Conservation (phyloP, 352 stramenopile genomes). For the Phytophthora melonis region DNA sequence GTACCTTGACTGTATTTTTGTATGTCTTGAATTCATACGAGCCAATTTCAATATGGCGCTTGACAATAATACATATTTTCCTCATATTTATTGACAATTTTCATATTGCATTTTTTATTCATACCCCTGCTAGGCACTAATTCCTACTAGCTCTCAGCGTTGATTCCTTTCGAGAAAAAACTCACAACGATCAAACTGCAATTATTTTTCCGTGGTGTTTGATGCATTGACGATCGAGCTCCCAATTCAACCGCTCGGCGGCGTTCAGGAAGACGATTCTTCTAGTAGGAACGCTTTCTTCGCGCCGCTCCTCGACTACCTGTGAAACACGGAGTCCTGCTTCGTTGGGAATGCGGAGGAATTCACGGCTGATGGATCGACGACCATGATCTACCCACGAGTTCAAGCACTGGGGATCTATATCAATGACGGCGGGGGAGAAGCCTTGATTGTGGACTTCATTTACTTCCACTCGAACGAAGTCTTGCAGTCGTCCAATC, state of each 20-base stretch:
- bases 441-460: background rate
- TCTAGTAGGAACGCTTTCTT: slow-evolving; percentile 9
- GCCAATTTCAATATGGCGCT: no score
- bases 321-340: slow-evolving; percentile 8
- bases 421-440: slow-evolving; percentile 1
- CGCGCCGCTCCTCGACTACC: background rate
- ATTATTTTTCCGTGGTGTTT: slow-evolving; percentile 9
- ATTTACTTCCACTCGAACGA: no score
- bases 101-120: no score
- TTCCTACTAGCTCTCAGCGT: no score
- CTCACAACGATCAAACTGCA: no score
- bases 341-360: background rate
- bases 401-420: slow-evolving; percentile 27
- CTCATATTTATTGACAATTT: no score
- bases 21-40: no score
- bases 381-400: slow-evolving; percentile 12
- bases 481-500: no score
- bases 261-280: slow-evolving; percentile 5
- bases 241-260: slow-evolving; percentile 4
- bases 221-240: slow-evolving; percentile 20
- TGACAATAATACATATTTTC: no score
- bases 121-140: no score
- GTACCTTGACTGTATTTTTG: no score
- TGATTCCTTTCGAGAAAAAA: no score
- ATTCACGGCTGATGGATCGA: background rate